Conservation (phyloP, 2,329 filamentous ascomycete genomes). For the Daldinia sp. region DNA sequence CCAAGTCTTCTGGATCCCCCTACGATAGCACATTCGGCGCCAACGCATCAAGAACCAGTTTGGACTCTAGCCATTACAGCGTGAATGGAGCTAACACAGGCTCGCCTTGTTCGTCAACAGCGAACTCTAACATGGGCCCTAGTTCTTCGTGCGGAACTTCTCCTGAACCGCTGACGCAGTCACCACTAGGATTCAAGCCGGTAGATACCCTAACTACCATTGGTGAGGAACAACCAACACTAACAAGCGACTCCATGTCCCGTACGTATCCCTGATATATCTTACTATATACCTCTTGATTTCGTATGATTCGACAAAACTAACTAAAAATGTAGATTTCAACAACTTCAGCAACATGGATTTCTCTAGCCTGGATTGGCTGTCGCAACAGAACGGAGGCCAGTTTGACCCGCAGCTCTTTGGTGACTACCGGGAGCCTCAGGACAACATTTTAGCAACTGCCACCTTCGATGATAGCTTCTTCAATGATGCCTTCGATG, state of each 20-base stretch:
- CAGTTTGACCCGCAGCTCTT: conserved; percentile 94
- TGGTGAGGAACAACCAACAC: conserved; percentile 70
- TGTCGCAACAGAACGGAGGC: conserved; percentile 83
- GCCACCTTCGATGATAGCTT: conserved; percentile 77
- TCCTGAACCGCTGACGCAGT: conserved; percentile 80
- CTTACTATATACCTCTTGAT: neutral
- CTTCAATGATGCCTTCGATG: conserved; percentile 82
- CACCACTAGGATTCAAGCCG: conserved; percentile 74
- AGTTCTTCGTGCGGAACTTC: conserved; percentile 81
- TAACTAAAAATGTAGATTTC: conserved; percentile 49
- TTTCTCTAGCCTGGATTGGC: conserved; percentile 75
- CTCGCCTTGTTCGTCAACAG: conserved; percentile 72
- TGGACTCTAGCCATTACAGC: conserved; percentile 64
- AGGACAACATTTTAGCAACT: conserved; percentile 79
- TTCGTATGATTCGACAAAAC: neutral
- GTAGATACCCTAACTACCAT: conserved; percentile 73
- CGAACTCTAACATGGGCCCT: conserved; percentile 67
- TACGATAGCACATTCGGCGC: conserved; percentile 58
- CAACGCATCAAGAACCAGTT: conserved; percentile 62
- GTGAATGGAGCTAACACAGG: conserved; percentile 67
- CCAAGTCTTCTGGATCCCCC: conserved; percentile 64
- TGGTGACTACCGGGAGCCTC: conserved; percentile 90
- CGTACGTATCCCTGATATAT: conserved; percentile 55
- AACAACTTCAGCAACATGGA: conserved; percentile 59
- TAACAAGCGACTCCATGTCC: conserved; percentile 58